Base-by-base conservation (phyloP, 331 rosid genomes). In the Rhamnella rubrinervis region DNA sequence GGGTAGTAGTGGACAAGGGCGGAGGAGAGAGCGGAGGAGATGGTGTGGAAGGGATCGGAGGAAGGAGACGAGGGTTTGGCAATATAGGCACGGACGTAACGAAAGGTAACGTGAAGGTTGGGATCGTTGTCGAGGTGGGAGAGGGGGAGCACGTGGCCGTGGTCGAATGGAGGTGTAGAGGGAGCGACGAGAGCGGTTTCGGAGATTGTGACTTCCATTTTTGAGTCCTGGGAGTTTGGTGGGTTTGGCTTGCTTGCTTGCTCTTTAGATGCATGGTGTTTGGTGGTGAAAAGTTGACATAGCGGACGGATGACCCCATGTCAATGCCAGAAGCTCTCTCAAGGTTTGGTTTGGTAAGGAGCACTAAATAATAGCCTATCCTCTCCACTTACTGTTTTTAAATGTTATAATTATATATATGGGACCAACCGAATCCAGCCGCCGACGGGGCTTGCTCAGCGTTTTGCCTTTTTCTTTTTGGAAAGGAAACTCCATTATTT, bases 21-120 rank as follows among this genome's bases (percentile, higher is more conserved):
- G 23, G 76, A 38, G 59, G 96, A 83, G 80, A 88, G 79, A 37
- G 97, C 78, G 23, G 88, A 63, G 31, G 96, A 68, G 80, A 93
- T 84, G 78, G 82, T 84, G 37, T 5, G 55, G 80, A 74, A 75
- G 5, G 95, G 93, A 63, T 79, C 76, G 40, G 40, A 11, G 59
- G 82, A 19, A 66, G 82, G 21, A 26, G 66, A 13, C 44, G 71
- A 7, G 17, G 71, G 5, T 21, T 13, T 21, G 61, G 78, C 1
- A 69, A 65, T 11, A 80, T 90, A 93, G 37, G 78, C 89, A 20
- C 98, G 97, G 65, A 93, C 89, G 86, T 93, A 93, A 5, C 98
- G 97, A 78, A 93, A 82, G 66, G 76, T 86, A 75, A 87, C 71
- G 49, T 75, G 80, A 86, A 88, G 90, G 74, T 93, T 93, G 65